phyloP scores from a whole-genome alignment of 2,329 filamentous ascomycete genomes.

The Clonostachys solani region DNA sequence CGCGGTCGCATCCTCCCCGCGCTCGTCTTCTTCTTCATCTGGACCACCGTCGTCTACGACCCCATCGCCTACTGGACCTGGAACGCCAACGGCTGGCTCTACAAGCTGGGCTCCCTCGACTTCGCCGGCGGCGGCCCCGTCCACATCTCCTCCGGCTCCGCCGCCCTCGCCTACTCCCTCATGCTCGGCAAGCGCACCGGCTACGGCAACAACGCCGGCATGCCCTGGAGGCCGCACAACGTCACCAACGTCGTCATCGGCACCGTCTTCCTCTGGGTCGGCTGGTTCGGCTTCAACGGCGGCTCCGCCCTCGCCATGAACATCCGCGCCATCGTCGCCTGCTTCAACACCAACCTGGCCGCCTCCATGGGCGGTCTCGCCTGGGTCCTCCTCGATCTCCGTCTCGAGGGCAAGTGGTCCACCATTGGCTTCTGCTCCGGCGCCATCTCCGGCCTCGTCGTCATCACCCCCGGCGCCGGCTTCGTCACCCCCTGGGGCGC shows the following conservation, averaged over 20 bases:
- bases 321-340: constrained; percentile 84
- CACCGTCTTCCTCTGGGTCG: constrained; percentile 80
- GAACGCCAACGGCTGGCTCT: constrained; percentile 71
- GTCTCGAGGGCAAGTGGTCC: constrained; percentile 90
- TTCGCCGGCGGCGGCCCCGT: constrained; percentile 74
- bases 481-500: constrained; percentile 67
- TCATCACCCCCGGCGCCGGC: constrained; percentile 80
- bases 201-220: constrained; percentile 55
- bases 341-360: constrained; percentile 82
- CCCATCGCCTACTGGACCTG: constrained; percentile 75
- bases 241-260: constrained; percentile 71
- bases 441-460: constrained; percentile 80
- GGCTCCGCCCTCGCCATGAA: constrained; percentile 79
- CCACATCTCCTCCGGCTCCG: constrained; percentile 68
- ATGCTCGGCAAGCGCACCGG: constrained; percentile 68
- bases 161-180: constrained; percentile 68
- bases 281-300: constrained; percentile 96
- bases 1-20: constrained; percentile 58
- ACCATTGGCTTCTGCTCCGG: constrained; percentile 93
- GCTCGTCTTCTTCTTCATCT: constrained; percentile 65
- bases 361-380: constrained; percentile 77
- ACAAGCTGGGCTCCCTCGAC: constrained; percentile 64
- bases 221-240: constrained; percentile 68
- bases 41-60: constrained; percentile 69
- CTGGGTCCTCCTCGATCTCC: constrained; percentile 84